phyloP scores from a whole-genome alignment of 306 rosid genomes.

The Dryas drummondii region DNA sequence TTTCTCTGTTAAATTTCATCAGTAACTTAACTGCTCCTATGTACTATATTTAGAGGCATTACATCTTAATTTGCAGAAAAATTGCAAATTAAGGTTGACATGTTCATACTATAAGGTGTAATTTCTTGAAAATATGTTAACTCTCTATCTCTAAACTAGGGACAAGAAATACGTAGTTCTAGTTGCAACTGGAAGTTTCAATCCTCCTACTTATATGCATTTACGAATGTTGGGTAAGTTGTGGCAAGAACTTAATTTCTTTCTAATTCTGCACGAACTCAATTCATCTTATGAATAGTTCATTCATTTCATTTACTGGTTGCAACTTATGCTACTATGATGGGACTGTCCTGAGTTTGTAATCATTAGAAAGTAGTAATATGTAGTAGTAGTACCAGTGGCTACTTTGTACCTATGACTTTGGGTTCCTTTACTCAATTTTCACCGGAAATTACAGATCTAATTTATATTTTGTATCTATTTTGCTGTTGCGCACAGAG shows the following conservation, averaged over 20 bases:
- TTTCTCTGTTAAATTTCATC: background rate
- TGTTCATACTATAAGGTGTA: background rate
- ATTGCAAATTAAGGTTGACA: background rate
- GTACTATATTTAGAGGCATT: background rate
- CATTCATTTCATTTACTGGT: background rate
- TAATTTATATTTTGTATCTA: background rate
- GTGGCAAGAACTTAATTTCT: background rate
- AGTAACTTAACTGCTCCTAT: background rate
- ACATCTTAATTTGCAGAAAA: background rate
- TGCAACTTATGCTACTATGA: background rate
- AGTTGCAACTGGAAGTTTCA: constrained; percentile 86
- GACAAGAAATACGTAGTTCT: constrained; percentile 60
- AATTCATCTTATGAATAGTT: background rate
- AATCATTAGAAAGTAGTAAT: background rate
- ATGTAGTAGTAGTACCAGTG: too few relatives aligned
- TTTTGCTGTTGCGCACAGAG: constrained; percentile 43
- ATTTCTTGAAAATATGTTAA: background rate
- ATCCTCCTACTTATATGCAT: constrained; percentile 96
- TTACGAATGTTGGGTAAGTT: constrained; percentile 83
- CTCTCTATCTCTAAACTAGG: constrained; percentile 29
- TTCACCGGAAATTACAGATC: background rate
- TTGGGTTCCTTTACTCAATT: background rate
- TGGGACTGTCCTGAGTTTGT: background rate
- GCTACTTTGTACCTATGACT: background rate
- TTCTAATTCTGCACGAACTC: background rate